Percentiles rank a stretch among this genome's conserved stretches.
Conservation (phyloP, 169 alveolate genomes). For the Cryptosporidium xiaoi region DNA sequence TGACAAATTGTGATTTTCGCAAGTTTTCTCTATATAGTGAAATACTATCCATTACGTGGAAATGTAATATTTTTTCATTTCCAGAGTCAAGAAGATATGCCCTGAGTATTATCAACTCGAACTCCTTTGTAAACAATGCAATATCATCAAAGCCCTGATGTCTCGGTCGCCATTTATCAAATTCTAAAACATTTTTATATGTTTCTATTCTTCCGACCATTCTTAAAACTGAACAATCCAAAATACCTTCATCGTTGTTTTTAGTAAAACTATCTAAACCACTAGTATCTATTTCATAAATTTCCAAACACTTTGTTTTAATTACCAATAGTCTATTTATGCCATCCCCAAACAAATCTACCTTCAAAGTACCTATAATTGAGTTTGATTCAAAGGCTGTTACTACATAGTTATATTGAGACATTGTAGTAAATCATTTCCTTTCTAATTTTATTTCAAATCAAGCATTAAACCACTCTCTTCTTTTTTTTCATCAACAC, state of each 20-base stretch:
- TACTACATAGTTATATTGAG: conserved; percentile 73
- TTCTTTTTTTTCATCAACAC: too few species aligned
- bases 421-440: conserved; percentile 28
- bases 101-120: conserved; percentile 25
- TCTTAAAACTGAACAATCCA: conserved; percentile 37
- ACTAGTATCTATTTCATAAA: conserved; percentile 29
- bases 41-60: conserved; percentile 26
- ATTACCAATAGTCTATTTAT: conserved; percentile 31
- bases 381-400: conserved; percentile 59
- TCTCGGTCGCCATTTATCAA: conserved; percentile 48
- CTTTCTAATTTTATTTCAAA: neutral
- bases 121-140: conserved; percentile 24
- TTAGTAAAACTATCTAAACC: neutral
- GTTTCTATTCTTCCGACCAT: conserved; percentile 34
- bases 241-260: neutral
- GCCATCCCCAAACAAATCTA: conserved; percentile 67
- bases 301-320: conserved; percentile 27
- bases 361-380: conserved; percentile 35
- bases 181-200: conserved; percentile 34
- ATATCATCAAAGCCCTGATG: conserved; percentile 57
- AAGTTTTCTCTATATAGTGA: conserved; percentile 40
- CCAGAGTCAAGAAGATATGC: conserved; percentile 27
- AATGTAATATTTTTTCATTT: conserved; percentile 7
- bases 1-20: conserved; percentile 37
- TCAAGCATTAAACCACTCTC: too few species aligned